Evolutionary conservation across 208 protist genomes (phyloP).

Genomic region (Crithidia sp.): DNA sequence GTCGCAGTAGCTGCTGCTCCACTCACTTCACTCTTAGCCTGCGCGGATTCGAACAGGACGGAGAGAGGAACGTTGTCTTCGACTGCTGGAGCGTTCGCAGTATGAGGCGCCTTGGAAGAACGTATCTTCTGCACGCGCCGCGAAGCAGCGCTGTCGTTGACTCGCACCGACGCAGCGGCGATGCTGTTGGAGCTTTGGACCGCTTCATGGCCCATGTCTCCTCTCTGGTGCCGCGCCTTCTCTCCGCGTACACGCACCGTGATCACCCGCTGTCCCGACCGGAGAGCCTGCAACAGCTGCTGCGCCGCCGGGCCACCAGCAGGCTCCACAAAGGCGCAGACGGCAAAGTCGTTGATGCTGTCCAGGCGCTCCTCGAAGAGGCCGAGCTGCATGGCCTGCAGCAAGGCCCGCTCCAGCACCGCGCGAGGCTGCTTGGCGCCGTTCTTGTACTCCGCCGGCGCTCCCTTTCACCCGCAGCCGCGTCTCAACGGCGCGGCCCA

Average conservation of each 20-base stretch:
- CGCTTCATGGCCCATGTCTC: slow-evolving; percentile 1
- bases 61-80: slow-evolving; percentile 18
- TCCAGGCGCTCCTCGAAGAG: slow-evolving; percentile 82
- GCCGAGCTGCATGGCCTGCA: slow-evolving; percentile 68
- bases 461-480: slow-evolving; percentile 79
- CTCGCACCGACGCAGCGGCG: slow-evolving; percentile 1
- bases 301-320: slow-evolving; percentile 48
- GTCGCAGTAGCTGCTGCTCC: not conserved
- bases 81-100: slow-evolving; percentile 1
- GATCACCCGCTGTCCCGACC: slow-evolving; percentile 36
- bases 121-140: not conserved
- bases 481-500: slow-evolving; percentile 74
- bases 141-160: not conserved
- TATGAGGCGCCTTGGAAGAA: not conserved
- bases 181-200: not conserved
- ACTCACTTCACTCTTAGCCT: not conserved
- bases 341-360: slow-evolving; percentile 69
- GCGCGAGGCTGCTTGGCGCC: slow-evolving; percentile 52
- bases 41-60: slow-evolving; percentile 5
- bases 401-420: slow-evolving; percentile 73
- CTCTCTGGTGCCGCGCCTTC: slow-evolving; percentile 11
- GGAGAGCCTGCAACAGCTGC: slow-evolving; percentile 42
- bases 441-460: slow-evolving; percentile 83
- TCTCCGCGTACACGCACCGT: slow-evolving; percentile 52
- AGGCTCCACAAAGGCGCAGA: slow-evolving; percentile 69